Percentiles rank a stretch among this genome's conserved stretches.
Conservation (phyloP, 768 basidiomycete genomes). For the Lactarius sp. region DNA sequence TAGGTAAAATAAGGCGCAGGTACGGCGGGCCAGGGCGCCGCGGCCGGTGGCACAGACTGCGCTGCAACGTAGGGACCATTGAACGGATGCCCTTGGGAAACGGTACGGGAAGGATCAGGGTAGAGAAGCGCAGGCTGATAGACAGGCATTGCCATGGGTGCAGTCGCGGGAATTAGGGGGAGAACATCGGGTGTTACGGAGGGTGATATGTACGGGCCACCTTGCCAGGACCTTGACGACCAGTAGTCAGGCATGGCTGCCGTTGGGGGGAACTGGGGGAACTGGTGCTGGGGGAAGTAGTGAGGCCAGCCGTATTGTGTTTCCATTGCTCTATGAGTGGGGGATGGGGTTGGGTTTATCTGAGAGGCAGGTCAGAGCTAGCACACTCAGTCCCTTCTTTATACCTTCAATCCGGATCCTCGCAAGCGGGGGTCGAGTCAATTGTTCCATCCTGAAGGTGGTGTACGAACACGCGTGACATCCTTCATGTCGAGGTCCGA, state of each 20-base stretch:
- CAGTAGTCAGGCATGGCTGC: constrained; percentile 1
- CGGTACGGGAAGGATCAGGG: constrained; percentile 6
- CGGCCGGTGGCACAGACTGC: not conserved
- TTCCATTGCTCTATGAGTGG: constrained; percentile 5
- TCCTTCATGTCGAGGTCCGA: too few relatives aligned
- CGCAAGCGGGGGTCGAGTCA: too few relatives aligned
- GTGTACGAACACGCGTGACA: too few relatives aligned
- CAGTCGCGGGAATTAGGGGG: not conserved
- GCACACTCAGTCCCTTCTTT: not conserved
- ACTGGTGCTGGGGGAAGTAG: constrained; percentile 12
- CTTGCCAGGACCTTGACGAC: constrained; percentile 15
- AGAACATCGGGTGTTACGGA: constrained; percentile 13
- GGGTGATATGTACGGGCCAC: constrained; percentile 15
- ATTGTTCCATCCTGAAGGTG: not conserved
- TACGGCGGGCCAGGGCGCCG: constrained; percentile 1
- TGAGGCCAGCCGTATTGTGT: constrained; percentile 4
- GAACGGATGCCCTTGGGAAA: constrained; percentile 17
- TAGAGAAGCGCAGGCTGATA: constrained; percentile 14
- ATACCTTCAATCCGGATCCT: not conserved
- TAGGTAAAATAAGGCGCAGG: constrained; percentile 19
- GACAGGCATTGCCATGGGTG: constrained; percentile 1
- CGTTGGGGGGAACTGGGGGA: constrained; percentile 10
- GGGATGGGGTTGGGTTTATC: not conserved
- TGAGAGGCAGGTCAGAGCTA: not conserved
- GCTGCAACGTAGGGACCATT: constrained; percentile 13